Base-by-base conservation (phyloP, 2,329 filamentous ascomycete genomes). In the Cryphonectria naterciae region DNA sequence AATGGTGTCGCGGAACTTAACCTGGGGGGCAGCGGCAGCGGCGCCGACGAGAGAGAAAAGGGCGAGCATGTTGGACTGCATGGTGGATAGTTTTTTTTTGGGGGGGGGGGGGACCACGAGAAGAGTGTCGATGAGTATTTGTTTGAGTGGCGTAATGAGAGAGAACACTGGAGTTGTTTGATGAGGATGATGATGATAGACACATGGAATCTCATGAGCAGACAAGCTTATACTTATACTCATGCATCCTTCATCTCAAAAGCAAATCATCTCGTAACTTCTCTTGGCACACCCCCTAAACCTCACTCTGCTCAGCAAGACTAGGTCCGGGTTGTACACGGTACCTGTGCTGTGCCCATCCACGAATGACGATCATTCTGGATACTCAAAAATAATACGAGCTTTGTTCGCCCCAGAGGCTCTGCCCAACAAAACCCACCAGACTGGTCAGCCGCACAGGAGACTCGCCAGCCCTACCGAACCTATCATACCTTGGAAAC, bases 61-160 rank as follows among this genome's bases (percentile, higher is more conserved):
- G 81, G 92, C 88, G 75, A 92, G 82, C 75, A 92, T 79, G 49
- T 89, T 92, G 75, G 75, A 74, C 65, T 77, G 73, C 79, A 73
- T 73, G 39, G 64, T 73, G 66, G 69, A n/a, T 19, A 32, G 13
- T 15, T 41, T 41, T 58, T 68, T 54, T 25, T 61, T 46, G 61
- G 52, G 39, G 43, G 39, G 41, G 60, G 64, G 41, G 68, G 63
- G 52, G 35, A 58, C 35, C 17, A 65, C 43, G 63, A 32, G 39
- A 22, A 35, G 32, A 52, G 43, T 11, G 64, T 22, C 54, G 28
- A 22, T 8, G 8, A 11, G 6, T 28, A 32, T 10, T 65, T 65
- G n/a, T 28, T 32, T 25, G 46, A 13, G 7, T n/a, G 35, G 35
- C 28, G 22, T 41, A 10, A 25, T 64, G 22, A 41, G 13, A 64